Evolutionary conservation across 73 alveolate genomes (phyloP).

Genomic region (Paramecium biaurelia): DNA sequence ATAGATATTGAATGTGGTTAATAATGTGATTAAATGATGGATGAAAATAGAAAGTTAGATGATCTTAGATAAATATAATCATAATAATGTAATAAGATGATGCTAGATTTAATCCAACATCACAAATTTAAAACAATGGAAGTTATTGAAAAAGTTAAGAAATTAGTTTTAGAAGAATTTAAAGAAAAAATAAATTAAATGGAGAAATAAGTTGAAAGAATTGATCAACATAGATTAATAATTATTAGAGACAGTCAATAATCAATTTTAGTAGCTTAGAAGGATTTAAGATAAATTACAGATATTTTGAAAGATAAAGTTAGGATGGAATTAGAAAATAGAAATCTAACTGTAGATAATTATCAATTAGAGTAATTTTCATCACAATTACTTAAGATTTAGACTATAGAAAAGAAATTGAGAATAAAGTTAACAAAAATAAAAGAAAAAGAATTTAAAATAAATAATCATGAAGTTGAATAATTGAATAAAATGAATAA

Average conservation of each 20-base stretch:
- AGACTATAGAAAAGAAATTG: neutral
- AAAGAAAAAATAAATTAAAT: neutral
- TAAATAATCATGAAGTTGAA: neutral
- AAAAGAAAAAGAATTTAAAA: slow-evolving; percentile 25
- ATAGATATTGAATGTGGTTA: slow-evolving; percentile 18
- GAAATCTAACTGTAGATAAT: neutral
- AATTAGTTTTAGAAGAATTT: neutral
- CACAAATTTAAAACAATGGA: slow-evolving; percentile 3
- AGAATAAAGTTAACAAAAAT: neutral
- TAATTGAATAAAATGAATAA: neutral
- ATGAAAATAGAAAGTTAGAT: slow-evolving; percentile 37
- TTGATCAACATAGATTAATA: neutral
- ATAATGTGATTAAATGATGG: slow-evolving; percentile 48
- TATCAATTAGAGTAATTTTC: neutral
- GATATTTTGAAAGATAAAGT: slow-evolving; percentile 18
- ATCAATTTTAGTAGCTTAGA: neutral
- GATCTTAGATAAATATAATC: neutral
- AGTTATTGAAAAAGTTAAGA: slow-evolving; percentile 5
- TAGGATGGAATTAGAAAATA: neutral
- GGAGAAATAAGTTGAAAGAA: slow-evolving; percentile 18
- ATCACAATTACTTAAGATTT: neutral
- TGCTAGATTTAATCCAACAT: neutral
- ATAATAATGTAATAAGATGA: neutral
- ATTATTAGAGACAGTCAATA: neutral
- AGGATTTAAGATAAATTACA: neutral